Conservation (phyloP, 179 eudicot genomes). For the Patellifolia procumbens region DNA sequence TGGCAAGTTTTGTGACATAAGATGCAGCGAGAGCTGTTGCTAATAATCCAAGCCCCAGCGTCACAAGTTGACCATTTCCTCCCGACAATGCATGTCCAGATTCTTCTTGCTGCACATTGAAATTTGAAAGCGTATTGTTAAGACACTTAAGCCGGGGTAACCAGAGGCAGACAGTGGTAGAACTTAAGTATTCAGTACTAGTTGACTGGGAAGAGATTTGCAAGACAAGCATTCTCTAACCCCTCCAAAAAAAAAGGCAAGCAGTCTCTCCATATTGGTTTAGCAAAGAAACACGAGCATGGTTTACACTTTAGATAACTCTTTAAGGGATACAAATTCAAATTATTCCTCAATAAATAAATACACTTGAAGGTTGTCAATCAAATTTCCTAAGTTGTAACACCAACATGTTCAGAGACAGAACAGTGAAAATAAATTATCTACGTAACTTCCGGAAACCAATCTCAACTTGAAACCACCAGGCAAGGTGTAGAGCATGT, state of each 20-base stretch:
- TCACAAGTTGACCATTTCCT: conserved; percentile 71
- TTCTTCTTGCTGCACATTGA: conserved; percentile 77
- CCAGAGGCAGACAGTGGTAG: neutral
- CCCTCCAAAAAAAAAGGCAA: neutral
- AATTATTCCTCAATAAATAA: neutral
- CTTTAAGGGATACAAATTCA: neutral
- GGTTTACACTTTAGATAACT: neutral
- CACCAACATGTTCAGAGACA: neutral
- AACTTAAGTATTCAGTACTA: neutral
- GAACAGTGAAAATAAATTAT: neutral
- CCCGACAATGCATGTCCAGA: conserved; percentile 50
- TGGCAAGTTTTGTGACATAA: conserved; percentile 84
- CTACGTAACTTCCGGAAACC: neutral
- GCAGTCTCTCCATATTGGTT: neutral
- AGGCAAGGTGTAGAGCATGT: no score
- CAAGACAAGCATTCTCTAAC: neutral
- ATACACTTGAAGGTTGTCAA: neutral
- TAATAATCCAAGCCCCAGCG: conserved; percentile 85
- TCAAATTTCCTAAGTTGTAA: neutral
- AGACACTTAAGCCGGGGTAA: neutral
- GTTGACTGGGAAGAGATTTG: neutral
- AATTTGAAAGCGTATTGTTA: conserved; percentile 2
- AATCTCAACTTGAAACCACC: neutral
- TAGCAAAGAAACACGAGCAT: neutral
- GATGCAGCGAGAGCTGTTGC: conserved; percentile 86